Percentiles rank a stretch among this genome's conserved stretches.
Conservation (phyloP, 73 alveolate species). For the Paramecium pentaurelia region DNA sequence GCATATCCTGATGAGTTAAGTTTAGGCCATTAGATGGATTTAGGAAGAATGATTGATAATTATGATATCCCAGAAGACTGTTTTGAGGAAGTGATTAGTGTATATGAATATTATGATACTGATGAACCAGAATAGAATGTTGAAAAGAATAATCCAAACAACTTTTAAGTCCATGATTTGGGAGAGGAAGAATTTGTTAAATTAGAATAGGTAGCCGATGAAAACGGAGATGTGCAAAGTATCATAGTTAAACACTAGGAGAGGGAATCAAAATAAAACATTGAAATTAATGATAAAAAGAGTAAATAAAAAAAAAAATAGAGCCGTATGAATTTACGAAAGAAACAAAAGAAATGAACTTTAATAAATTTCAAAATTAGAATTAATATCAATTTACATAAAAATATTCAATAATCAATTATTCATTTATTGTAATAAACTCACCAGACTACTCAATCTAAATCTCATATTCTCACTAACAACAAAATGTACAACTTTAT, state of each 20-base stretch:
- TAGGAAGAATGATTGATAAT: neutral
- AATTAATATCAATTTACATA: too few species aligned
- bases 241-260: neutral
- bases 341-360: neutral
- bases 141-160: neutral
- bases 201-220: neutral
- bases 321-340: neutral
- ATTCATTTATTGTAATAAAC: too few species aligned
- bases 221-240: neutral
- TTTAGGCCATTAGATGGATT: neutral
- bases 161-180: neutral
- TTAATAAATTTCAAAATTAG: neutral
- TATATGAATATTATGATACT: neutral
- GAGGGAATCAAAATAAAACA: neutral
- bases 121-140: neutral
- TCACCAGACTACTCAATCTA: too few species aligned
- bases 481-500: neutral
- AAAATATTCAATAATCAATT: too few species aligned
- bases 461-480: neutral
- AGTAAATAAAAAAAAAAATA: neutral
- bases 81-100: neutral
- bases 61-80: constrained; percentile 19
- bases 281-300: neutral
- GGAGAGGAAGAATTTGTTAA: neutral
- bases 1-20: neutral